Percentiles rank a stretch among this genome's conserved stretches.
Evolutionary conservation across 2,329 filamentous ascomycete species (phyloP).

Genomic region (Nemania bipapillata): DNA sequence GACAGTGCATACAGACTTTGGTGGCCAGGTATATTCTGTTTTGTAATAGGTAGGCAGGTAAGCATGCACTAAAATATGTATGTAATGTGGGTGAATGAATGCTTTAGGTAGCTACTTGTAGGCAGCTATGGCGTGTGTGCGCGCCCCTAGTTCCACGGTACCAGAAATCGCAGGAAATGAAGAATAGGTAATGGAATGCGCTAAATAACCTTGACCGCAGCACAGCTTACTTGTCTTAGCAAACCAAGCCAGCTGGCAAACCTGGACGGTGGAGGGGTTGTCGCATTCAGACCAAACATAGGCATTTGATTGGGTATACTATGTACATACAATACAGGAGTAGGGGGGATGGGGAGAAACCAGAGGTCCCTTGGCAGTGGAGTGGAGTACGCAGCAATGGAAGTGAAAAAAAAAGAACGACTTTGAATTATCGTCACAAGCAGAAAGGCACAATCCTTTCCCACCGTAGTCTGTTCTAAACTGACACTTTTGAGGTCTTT

Average conservation of each 20-base stretch:
- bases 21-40: no score
- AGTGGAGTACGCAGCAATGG: no score
- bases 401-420: neutral
- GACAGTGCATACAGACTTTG: neutral
- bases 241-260: neutral
- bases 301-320: conserved; percentile 21
- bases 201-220: conserved; percentile 14
- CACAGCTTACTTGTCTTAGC: conserved; percentile 5
- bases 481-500: neutral
- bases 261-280: neutral
- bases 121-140: no score
- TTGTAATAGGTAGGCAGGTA: no score
- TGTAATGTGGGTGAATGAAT: neutral
- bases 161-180: neutral
- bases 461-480: neutral
- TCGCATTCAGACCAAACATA: conserved; percentile 2
- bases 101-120: no score
- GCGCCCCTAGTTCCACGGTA: no score
- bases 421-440: neutral
- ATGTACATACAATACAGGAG: no score
- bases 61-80: no score
- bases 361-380: no score
- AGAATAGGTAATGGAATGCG: conserved; percentile 1
- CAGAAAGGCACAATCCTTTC: conserved; percentile 9
- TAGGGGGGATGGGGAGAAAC: no score